Evolutionary conservation across 805 yeast genomes (phyloP), one percentile per base, ranked within the genome.

Genomic region (Candida ortonii): DNA sequence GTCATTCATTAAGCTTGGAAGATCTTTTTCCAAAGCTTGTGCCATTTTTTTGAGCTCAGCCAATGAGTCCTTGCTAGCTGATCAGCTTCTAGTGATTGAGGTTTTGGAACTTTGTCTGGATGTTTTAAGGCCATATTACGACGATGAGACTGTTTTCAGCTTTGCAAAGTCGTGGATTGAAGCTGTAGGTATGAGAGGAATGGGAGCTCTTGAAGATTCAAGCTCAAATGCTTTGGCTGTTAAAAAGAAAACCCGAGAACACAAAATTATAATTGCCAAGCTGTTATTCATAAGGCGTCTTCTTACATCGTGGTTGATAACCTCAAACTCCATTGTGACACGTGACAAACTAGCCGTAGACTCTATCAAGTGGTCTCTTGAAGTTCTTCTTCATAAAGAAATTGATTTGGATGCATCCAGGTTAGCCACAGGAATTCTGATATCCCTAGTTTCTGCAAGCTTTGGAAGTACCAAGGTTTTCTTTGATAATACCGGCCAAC

Each of bases 61-160:
- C 16, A 65, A 72, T 16, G 71, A 68, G 3, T 50, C 67, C 1
- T 63, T 78, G 33, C 61, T 76, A 23, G 67, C 71, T 18, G 89
- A 80, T 52, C 93, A 84, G 56, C 61, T 76, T n/a, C 58, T 73
- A 21, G 57, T 84, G 18, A 54, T 84, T 40, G 84, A 80, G 36
- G 69, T 72, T 16, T 61, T 79, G 38, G 85, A 80, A 48, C 58
- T 73, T 16, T 73, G 79, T 52, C 49, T 78, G 25, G 66, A 60
- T 20, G 57, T 69, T 3, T 61, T 78, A 30, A 60, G 64, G 39
- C 51, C 52, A 0, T 52, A 67, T 16, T 59, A 70, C 35, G 61
- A 62, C 26, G 69, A 63, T 30, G 45, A 47, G 3, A 67, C 61
- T 9, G 50, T 76, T 18, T 61, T 75, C 34, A 54, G 56, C 4